Percentiles rank a stretch among this genome's conserved stretches.
Conservation (phyloP, 2,329 filamentous ascomycete species). For the Fusarium euwallaceae region DNA sequence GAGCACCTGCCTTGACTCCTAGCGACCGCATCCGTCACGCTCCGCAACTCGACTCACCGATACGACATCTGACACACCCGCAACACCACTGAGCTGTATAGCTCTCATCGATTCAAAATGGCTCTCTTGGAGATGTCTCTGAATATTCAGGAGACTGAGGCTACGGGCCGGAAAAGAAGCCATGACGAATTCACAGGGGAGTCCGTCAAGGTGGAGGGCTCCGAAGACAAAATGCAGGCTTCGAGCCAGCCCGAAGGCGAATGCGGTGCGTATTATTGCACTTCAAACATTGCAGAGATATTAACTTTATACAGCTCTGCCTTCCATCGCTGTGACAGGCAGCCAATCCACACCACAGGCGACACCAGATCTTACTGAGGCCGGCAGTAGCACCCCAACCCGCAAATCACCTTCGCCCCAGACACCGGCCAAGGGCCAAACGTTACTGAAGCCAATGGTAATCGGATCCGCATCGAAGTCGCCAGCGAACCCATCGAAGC, state of each 20-base stretch:
- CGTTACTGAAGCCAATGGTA: conserved; percentile 4
- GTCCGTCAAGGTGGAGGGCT: conserved; percentile 43
- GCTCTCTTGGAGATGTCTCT: conserved; percentile 62
- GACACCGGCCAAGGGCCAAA: conserved; percentile 48
- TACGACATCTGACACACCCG: neutral
- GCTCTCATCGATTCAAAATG: conserved; percentile 52
- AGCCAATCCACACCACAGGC: conserved; percentile 48
- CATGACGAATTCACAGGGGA: conserved; percentile 60
- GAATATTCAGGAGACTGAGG: conserved; percentile 62
- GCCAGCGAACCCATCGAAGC: conserved; percentile 51
- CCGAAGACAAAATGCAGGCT: conserved; percentile 31
- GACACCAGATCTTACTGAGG: conserved; percentile 57
- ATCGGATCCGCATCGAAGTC: conserved; percentile 34
- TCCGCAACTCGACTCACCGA: neutral
- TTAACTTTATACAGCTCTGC: conserved; percentile 40
- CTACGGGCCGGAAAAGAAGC: conserved; percentile 59
- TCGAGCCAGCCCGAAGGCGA: conserved; percentile 39
- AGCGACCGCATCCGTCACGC: conserved; percentile 2
- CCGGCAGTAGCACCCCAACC: conserved; percentile 56
- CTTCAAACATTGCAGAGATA: neutral
- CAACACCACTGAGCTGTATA: conserved; percentile 8
- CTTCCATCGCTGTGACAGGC: conserved; percentile 39
- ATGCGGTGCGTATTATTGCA: conserved; percentile 37
- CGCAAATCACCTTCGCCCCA: conserved; percentile 53
- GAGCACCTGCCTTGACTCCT: conserved; percentile 16